Evolutionary conservation across 83 land plant species (phyloP), one percentile per base, ranked within the genome.

Genomic region (Picea abies): DNA sequence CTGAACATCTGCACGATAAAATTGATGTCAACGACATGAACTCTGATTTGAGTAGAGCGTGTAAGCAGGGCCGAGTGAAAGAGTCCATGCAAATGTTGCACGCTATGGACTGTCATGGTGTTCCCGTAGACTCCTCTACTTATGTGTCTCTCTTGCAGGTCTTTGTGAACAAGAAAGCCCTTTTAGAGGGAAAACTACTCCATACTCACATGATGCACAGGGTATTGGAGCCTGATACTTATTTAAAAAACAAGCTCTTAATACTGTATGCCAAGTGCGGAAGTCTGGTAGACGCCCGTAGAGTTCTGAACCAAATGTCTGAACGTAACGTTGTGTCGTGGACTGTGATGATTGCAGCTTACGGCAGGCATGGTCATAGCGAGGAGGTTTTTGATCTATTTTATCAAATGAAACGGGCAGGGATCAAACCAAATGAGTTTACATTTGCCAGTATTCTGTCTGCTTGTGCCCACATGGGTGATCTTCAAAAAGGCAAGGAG

Each of bases 301-400:
- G 78, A 26, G 81, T 87, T 80, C 83, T 87, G 71, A 85, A 87
- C 3, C 76, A 87, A 76, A 87, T 87, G 89, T 80, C 84, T 17
- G 14, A 58, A 26, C 78, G 86, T 20, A 86, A 84, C 65, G 60
- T 79, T 65, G 61, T 71, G 49, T 84, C 86, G 0, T 87, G 85
- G 84, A 87, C 84, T 32, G 82, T 86, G 15, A 79, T 87, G 82
- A 83, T 87, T 52, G 82, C 84, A 9, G 80, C 66, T 8, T 73
- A 84, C 52, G 62, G 81, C 3, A 87, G 82, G 39, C 29, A 63
- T 26, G 85, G 82, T 8, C 58, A 71, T 16, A 62, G 62, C 62
- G 65, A 87, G 68, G 70, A 79, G 72, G 4, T 32, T 41, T 39
- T 72, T 0, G 22, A 19, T 37, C 41, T 72, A 20, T 44, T 72